Conservation (phyloP, 441 rosid species). For the Dalechampia spathulata region DNA sequence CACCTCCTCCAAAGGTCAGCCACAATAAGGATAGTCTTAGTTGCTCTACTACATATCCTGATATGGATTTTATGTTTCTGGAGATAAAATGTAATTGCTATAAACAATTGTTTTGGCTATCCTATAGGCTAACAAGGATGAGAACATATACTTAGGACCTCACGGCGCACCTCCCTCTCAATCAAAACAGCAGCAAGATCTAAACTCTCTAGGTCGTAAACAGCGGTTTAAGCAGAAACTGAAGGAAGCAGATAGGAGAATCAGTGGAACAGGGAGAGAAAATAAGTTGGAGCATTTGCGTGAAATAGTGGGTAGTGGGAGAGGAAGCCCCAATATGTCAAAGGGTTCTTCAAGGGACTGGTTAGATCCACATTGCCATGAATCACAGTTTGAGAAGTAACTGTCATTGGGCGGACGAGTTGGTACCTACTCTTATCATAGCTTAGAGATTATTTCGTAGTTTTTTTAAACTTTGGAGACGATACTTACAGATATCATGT, state of each 20-base stretch:
- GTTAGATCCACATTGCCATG: slow-evolving; percentile 91
- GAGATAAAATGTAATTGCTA: neutral
- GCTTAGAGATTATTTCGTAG: too few species aligned
- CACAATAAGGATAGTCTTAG: neutral
- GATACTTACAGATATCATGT: too few species aligned
- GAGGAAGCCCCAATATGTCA: slow-evolving; percentile 26
- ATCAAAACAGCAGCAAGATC: slow-evolving; percentile 53
- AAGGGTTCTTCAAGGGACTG: slow-evolving; percentile 64
- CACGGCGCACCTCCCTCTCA: slow-evolving; percentile 85
- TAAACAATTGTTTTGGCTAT: neutral
- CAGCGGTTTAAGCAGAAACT: slow-evolving; percentile 81
- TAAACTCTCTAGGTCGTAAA: slow-evolving; percentile 52
- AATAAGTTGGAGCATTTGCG: slow-evolving; percentile 71
- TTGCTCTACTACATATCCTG: neutral
- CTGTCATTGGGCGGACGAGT: slow-evolving; percentile 28
- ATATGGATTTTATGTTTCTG: neutral
- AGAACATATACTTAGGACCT: slow-evolving; percentile 79
- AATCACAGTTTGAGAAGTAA: slow-evolving; percentile 68
- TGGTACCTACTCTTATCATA: neutral
- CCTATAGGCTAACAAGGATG: slow-evolving; percentile 47
- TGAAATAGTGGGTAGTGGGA: slow-evolving; percentile 66
- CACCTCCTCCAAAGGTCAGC: slow-evolving; percentile 61
- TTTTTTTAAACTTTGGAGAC: too few species aligned
- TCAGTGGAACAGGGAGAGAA: slow-evolving; percentile 61
- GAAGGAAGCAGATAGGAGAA: slow-evolving; percentile 67